Evolutionary conservation across 192 early-diverging fungal genomes (phyloP).

Genomic region (Dimargaris verticillata): DNA sequence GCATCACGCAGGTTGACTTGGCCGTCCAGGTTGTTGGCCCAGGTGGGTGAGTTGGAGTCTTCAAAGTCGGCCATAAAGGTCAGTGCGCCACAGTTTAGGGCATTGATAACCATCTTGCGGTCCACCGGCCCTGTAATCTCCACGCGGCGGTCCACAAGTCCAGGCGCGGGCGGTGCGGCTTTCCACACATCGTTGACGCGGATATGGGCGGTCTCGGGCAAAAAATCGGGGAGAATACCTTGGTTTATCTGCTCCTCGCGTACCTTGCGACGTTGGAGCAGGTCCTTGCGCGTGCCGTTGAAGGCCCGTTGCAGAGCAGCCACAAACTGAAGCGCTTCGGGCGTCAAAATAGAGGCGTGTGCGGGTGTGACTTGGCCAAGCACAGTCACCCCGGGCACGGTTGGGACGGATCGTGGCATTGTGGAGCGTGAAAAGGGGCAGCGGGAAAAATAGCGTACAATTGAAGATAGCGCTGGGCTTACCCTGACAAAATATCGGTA

Average conservation of each 20-base stretch:
- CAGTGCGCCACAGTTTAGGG: conserved; percentile 81
- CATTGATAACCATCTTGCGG: conserved; percentile 99
- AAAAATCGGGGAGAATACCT: conserved; percentile 72
- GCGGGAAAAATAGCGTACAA: too few species aligned
- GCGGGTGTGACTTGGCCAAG: conserved; percentile 44
- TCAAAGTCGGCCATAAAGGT: conserved; percentile 99
- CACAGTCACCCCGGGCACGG: conserved; percentile 38
- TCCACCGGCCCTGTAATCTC: conserved; percentile 97
- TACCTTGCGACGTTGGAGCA: conserved; percentile 61
- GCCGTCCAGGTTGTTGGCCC: conserved; percentile 79
- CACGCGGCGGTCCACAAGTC: conserved; percentile 78
- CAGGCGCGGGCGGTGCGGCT: conserved; percentile 76
- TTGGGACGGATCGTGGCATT: conserved; percentile 11
- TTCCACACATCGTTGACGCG: conserved; percentile 81
- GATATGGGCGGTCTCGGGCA: conserved; percentile 82
- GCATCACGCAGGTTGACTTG: conserved; percentile 93
- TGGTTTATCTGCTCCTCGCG: conserved; percentile 68
- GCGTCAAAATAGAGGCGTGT: conserved; percentile 63
- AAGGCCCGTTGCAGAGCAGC: conserved; percentile 83
- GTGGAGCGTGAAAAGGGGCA: too few species aligned
- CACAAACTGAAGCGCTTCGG: conserved; percentile 67
- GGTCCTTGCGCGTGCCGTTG: conserved; percentile 73
- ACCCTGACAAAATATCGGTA: too few species aligned
- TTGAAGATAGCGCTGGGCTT: too few species aligned
- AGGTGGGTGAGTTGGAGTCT: conserved; percentile 96